Percentiles rank a stretch among this genome's conserved stretches.
These are phyloP conservation scores for Phyllosticta citribraziliensis DNA, from an alignment of 2,329 filamentous ascomycete species.

Conservation along the genomic window DNA sequence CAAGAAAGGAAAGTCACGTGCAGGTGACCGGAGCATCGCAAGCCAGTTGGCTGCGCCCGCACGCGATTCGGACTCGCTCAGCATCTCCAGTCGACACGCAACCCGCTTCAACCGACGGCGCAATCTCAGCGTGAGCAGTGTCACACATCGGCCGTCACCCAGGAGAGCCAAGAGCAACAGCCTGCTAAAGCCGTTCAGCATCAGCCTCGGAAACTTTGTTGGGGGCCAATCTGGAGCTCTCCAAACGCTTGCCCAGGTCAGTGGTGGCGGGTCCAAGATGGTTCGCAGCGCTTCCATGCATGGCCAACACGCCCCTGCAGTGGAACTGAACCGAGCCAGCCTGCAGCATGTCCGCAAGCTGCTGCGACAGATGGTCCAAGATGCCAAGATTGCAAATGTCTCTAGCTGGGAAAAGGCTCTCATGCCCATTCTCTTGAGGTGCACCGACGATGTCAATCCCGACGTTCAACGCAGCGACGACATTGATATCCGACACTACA, in stretches of 20 bases:
- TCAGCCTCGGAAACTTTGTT: conserved; percentile 26
- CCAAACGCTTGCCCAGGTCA: conserved; percentile 8
- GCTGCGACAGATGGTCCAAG: conserved; percentile 70
- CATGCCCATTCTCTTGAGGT: conserved; percentile 79
- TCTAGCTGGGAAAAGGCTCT: conserved; percentile 82
- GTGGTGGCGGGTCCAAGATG: conserved; percentile 26
- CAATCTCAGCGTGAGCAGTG: conserved; percentile 77
- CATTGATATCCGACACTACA: conserved; percentile 95
- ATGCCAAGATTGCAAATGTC: conserved; percentile 62
- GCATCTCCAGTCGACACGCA: conserved; percentile 54
- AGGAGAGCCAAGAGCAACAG: conserved; percentile 49
- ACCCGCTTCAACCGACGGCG: conserved; percentile 60
- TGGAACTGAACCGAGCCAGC: conserved; percentile 80
- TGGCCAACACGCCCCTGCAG: conserved; percentile 60
- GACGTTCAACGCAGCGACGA: conserved; percentile 85
- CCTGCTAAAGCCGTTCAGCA: conserved; percentile 39
- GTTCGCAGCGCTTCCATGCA: conserved; percentile 76
- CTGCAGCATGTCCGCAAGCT: conserved; percentile 80
- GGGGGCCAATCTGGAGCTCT: conserved; percentile 8
- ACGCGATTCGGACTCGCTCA: conserved; percentile 54
- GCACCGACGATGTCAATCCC: conserved; percentile 89
- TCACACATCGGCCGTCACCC: conserved; percentile 62
- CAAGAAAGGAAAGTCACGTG: conserved; percentile 63
- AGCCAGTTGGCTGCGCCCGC: conserved; percentile 56
- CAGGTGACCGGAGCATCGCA: conserved; percentile 65